These are phyloP conservation scores for Candida morakotiae DNA, from an alignment of 805 yeast genomes.

Conservation along the genomic window DNA sequence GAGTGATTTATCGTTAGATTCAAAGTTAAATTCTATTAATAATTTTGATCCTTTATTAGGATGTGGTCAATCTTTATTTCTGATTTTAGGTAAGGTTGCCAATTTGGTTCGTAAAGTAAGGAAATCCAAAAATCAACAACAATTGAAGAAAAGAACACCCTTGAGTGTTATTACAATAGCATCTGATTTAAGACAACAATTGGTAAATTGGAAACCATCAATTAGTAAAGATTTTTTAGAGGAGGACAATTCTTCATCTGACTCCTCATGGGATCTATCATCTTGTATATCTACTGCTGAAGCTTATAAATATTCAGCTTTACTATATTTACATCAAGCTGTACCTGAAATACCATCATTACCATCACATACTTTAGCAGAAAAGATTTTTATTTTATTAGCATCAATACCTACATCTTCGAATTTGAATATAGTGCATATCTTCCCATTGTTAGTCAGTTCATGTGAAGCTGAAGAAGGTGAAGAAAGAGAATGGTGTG, in stretches of 20 bases:
- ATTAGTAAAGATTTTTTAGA: conserved; percentile 31
- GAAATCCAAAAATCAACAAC: conserved; percentile 19
- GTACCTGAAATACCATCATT: conserved; percentile 64
- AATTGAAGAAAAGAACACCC: conserved; percentile 28
- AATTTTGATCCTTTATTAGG: conserved; percentile 62
- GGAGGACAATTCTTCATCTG: conserved; percentile 17
- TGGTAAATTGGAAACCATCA: conserved; percentile 56
- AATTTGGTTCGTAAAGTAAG: conserved; percentile 49
- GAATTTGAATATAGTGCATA: conserved; percentile 54
- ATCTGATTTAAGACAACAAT: conserved; percentile 47
- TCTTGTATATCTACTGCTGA: conserved; percentile 68
- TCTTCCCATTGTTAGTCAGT: conserved; percentile 60
- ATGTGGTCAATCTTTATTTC: conserved; percentile 60
- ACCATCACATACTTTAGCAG: conserved; percentile 53
- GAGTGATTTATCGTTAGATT: conserved; percentile 2
- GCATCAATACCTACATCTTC: conserved; percentile 62
- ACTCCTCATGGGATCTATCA: conserved; percentile 45
- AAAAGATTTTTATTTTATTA: conserved; percentile 52
- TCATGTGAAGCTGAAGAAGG: conserved; percentile 61
- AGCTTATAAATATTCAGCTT: conserved; percentile 58
- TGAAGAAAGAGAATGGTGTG: conserved; percentile 62
- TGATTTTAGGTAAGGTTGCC: conserved; percentile 63
- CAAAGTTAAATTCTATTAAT: conserved; percentile 27
- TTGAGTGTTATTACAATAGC: conserved; percentile 50
- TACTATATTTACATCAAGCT: conserved; percentile 62